Conservation (phyloP, 164 flowering plant species). For the Chloranthus sessilifolius region DNA sequence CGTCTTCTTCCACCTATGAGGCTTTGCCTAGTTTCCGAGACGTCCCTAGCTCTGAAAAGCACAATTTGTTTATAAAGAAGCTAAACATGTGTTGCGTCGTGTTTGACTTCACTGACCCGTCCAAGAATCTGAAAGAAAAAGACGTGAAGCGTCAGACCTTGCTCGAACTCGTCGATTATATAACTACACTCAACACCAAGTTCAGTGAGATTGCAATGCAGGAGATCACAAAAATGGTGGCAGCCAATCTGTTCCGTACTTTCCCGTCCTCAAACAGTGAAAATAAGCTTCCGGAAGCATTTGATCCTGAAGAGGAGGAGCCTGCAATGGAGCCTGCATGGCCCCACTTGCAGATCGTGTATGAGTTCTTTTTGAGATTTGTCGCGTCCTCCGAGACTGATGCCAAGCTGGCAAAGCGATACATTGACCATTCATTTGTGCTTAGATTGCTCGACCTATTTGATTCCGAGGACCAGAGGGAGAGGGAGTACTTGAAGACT, state of each 20-base stretch:
- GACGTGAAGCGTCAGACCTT: slow-evolving; percentile 72
- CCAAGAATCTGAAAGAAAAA: slow-evolving; percentile 63
- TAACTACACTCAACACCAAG: slow-evolving; percentile 47
- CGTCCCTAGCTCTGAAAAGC: slow-evolving; percentile 72
- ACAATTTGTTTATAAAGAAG: slow-evolving; percentile 54
- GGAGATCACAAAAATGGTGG: slow-evolving; percentile 75
- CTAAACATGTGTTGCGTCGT: slow-evolving; percentile 67
- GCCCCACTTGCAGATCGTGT: slow-evolving; percentile 83
- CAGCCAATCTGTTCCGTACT: slow-evolving; percentile 59
- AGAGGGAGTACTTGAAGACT: slow-evolving; percentile 79
- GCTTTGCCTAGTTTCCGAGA: slow-evolving; percentile 68
- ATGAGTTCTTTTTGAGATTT: slow-evolving; percentile 63
- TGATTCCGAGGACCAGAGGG: slow-evolving; percentile 82
- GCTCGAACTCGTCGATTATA: slow-evolving; percentile 79
- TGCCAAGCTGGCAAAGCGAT: slow-evolving; percentile 79
- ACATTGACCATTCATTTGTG: slow-evolving; percentile 72
- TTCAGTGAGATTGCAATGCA: slow-evolving; percentile 76
- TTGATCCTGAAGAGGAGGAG: slow-evolving; percentile 72
- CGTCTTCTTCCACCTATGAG: slow-evolving; percentile 34
- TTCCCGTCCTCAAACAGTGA: slow-evolving; percentile 53
- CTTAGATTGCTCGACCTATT: slow-evolving; percentile 69
- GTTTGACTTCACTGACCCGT: slow-evolving; percentile 66
- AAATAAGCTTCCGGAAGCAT: slow-evolving; percentile 38
- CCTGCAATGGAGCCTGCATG: slow-evolving; percentile 67
- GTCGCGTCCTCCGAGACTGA: slow-evolving; percentile 74